Conservation (phyloP, 176 grass and related monocot species). For the Oryza glumipatula region DNA sequence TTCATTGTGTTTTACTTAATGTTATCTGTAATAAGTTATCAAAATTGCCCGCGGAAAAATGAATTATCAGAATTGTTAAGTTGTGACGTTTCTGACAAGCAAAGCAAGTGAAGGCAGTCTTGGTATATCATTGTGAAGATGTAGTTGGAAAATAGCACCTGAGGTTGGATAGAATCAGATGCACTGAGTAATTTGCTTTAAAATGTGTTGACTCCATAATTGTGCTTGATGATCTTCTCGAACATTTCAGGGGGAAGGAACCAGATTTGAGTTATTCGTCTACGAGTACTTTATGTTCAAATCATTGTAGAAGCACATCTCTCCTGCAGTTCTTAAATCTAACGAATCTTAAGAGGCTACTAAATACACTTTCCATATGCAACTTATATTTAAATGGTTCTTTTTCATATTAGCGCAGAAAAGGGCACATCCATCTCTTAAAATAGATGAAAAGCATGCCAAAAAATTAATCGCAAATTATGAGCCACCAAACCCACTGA, state of each 20-base stretch:
- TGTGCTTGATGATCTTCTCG: background rate
- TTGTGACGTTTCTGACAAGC: background rate
- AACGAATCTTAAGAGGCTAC: background rate
- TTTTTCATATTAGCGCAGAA: background rate
- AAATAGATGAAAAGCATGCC: background rate
- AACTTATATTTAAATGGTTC: background rate
- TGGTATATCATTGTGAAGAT: background rate
- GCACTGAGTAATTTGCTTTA: background rate
- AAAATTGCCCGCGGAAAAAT: too few relatives aligned
- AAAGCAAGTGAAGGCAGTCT: background rate
- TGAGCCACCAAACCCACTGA: background rate
- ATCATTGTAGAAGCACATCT: background rate
- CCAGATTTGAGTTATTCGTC: too few relatives aligned
- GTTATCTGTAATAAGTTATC: slow-evolving; percentile 11
- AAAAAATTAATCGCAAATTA: slow-evolving; percentile 15
- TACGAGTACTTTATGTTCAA: background rate
- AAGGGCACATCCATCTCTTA: background rate
- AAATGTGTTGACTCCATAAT: background rate
- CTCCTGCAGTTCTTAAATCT: background rate
- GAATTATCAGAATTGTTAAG: slow-evolving; percentile 7
- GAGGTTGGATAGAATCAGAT: background rate
- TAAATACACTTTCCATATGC: background rate
- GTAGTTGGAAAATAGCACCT: background rate
- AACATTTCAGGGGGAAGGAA: too few relatives aligned
- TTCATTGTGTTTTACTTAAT: background rate